Conservation (phyloP, 2,329 filamentous ascomycete species). For the Nannizzia gypsea region DNA sequence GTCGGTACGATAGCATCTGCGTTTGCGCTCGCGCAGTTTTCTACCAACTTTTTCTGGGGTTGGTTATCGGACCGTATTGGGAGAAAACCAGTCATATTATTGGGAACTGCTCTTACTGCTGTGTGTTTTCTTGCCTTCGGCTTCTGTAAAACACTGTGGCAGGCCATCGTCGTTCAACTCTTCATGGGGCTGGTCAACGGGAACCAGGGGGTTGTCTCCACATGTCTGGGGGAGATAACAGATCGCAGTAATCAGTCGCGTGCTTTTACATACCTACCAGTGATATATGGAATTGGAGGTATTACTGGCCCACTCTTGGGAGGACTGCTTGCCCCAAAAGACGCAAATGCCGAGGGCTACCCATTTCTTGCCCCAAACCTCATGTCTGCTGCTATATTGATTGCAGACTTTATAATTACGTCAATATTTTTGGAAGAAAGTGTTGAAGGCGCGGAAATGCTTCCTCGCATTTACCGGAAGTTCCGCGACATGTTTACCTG, state of each 20-base stretch:
- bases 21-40: slow-evolving; percentile 84
- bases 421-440: slow-evolving; percentile 81
- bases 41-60: slow-evolving; percentile 86
- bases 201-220: slow-evolving; percentile 87
- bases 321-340: slow-evolving; percentile 60
- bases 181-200: slow-evolving; percentile 90
- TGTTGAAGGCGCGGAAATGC: slow-evolving; percentile 51
- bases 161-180: slow-evolving; percentile 73
- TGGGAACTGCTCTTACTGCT: slow-evolving; percentile 72
- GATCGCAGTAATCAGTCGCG: slow-evolving; percentile 87
- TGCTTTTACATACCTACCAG: slow-evolving; percentile 86
- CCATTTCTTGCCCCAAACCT: slow-evolving; percentile 82
- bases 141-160: slow-evolving; percentile 69
- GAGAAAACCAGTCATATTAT: slow-evolving; percentile 67
- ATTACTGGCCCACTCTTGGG: slow-evolving; percentile 91
- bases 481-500: slow-evolving; percentile 52
- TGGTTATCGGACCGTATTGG: slow-evolving; percentile 69
- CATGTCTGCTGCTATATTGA: slow-evolving; percentile 59
- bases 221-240: slow-evolving; percentile 87
- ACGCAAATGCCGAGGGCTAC: slow-evolving; percentile 47
- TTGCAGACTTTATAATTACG: slow-evolving; percentile 60
- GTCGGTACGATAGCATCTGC: slow-evolving; percentile 81
- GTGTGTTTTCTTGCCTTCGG: slow-evolving; percentile 76
- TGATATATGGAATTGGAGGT: slow-evolving; percentile 89
- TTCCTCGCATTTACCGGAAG: slow-evolving; percentile 49